Evolutionary conservation across 768 basidiomycete species (phyloP).

Genomic region (Podaxis carcinomalis): DNA sequence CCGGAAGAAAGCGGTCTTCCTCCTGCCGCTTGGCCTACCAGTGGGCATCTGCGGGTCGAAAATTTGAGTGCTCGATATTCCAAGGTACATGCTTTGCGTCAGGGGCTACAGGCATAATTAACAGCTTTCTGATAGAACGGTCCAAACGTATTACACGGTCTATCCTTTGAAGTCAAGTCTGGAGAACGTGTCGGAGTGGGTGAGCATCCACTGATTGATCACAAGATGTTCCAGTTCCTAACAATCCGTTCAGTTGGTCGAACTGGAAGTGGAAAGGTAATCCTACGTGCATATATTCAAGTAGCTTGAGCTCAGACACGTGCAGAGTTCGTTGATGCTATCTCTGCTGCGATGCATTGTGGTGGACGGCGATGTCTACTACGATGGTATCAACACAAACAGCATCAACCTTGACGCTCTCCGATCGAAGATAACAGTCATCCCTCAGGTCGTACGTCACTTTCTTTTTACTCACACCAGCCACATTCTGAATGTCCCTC

Average conservation of each 20-base stretch:
- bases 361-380: conserved; percentile 46
- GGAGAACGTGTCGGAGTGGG: conserved; percentile 53
- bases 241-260: conserved; percentile 16
- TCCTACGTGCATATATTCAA: not conserved
- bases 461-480: not conserved
- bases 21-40: conserved; percentile 57
- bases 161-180: conserved; percentile 48
- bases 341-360: conserved; percentile 51
- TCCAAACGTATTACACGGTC: conserved; percentile 41
- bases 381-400: conserved; percentile 43
- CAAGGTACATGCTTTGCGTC: conserved; percentile 9
- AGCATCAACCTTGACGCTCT: conserved; percentile 49
- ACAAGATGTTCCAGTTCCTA: not conserved
- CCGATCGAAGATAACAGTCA: conserved; percentile 54
- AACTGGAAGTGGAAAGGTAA: conserved; percentile 23
- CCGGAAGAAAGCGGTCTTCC: conserved; percentile 26
- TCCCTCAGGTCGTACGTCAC: conserved; percentile 29
- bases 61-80: conserved; percentile 51
- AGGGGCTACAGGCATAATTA: not conserved
- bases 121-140: conserved; percentile 22
- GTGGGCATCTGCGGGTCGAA: conserved; percentile 46
- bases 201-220: not conserved
- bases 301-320: not conserved
- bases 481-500: not conserved
- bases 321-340: conserved; percentile 28